Conservation (phyloP, 352 stramenopile genomes). For the Plasmopara muralis region DNA sequence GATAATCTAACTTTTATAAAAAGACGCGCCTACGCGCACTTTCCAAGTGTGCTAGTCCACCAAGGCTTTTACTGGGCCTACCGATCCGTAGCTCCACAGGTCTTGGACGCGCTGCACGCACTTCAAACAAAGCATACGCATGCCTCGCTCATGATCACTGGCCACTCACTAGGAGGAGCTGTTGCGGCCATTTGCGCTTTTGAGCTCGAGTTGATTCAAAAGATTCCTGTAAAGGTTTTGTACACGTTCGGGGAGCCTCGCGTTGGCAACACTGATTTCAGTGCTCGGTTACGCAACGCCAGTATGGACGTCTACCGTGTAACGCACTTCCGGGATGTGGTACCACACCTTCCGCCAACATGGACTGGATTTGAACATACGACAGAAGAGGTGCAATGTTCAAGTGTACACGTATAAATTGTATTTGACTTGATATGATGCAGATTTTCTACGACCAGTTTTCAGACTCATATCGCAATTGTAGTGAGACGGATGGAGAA, state of each 20-base stretch:
- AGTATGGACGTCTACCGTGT: constrained; percentile 61
- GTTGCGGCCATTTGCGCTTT: constrained; percentile 70
- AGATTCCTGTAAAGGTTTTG: constrained; percentile 42
- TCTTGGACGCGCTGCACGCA: constrained; percentile 30
- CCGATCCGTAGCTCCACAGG: constrained; percentile 43
- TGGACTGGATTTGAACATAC: constrained; percentile 74
- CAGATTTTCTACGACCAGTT: constrained; percentile 83
- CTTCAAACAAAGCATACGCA: constrained; percentile 32
- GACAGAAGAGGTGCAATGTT: constrained; percentile 46
- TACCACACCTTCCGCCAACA: constrained; percentile 68
- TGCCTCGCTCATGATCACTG: constrained; percentile 52
- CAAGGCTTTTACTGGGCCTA: constrained; percentile 81
- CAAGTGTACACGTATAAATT: background rate
- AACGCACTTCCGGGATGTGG: constrained; percentile 72
- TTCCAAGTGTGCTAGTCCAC: constrained; percentile 59
- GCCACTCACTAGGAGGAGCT: constrained; percentile 68
- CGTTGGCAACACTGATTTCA: constrained; percentile 68
- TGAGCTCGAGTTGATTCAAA: constrained; percentile 57
- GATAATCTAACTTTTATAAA: constrained; percentile 83
- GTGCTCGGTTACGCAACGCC: constrained; percentile 37
- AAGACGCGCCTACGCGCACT: constrained; percentile 51
- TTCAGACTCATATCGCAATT: constrained; percentile 51
- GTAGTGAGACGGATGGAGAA: constrained; percentile 52
- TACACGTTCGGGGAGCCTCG: constrained; percentile 78
- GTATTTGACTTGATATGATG: constrained; percentile 2